These are phyloP conservation scores for Xylariaceae sp. DNA, from an alignment of 2,329 filamentous ascomycete genomes.

Conservation along the genomic window DNA sequence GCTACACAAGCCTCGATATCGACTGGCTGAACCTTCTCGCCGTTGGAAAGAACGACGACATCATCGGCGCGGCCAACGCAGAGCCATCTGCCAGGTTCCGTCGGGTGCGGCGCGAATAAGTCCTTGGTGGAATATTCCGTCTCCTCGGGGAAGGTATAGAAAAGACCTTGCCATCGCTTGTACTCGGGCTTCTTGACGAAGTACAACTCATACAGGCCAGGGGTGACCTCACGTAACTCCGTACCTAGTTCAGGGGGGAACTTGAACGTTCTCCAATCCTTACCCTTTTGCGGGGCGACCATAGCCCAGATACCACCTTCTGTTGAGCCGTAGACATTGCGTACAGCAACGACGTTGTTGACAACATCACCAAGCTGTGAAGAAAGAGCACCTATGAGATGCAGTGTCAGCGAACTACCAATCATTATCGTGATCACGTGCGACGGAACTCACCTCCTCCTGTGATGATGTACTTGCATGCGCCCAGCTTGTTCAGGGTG, in stretches of 20 bases:
- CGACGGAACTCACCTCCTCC: slow-evolving; percentile 17
- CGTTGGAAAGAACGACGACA: slow-evolving; percentile 25
- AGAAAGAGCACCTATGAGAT: slow-evolving; percentile 18
- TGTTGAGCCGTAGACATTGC: slow-evolving; percentile 24
- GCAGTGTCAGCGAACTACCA: background rate
- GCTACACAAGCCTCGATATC: slow-evolving; percentile 22
- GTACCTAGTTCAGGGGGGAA: slow-evolving; percentile 23
- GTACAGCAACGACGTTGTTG: slow-evolving; percentile 21
- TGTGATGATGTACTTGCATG: slow-evolving; percentile 25
- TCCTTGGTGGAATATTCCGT: slow-evolving; percentile 24
- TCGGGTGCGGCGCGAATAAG: slow-evolving; percentile 22
- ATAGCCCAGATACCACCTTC: slow-evolving; percentile 26
- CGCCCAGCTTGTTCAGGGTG: slow-evolving; percentile 19
- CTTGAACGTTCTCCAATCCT: slow-evolving; percentile 25
- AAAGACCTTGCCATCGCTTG: slow-evolving; percentile 24
- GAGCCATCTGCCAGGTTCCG: slow-evolving; percentile 22
- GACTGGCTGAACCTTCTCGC: slow-evolving; percentile 24
- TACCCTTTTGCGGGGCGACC: slow-evolving; percentile 21
- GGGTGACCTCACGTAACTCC: slow-evolving; percentile 22
- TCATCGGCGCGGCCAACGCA: slow-evolving; percentile 24
- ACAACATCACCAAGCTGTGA: slow-evolving; percentile 22
- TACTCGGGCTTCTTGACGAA: slow-evolving; percentile 23
- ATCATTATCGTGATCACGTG: background rate
- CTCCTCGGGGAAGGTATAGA: slow-evolving; percentile 25
- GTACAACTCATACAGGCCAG: slow-evolving; percentile 23